Evolutionary conservation across 306 rosid species (phyloP).

Genomic region (Phaseolus lunatus): DNA sequence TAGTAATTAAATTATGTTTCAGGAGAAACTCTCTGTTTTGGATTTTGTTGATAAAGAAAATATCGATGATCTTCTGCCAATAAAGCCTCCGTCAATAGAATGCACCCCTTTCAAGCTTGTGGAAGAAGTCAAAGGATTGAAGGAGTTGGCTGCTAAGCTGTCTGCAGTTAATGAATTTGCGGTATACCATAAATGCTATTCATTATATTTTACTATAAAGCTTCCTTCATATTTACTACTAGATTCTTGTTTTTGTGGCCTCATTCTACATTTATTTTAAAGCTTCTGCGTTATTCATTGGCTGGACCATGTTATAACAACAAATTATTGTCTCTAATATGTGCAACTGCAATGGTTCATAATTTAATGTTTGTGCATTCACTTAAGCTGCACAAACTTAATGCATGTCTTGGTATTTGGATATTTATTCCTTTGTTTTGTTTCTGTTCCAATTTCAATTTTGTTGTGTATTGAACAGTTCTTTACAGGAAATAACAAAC

Average conservation of each 20-base stretch:
- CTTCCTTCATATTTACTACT: constrained; percentile 24
- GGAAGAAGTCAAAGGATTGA: constrained; percentile 82
- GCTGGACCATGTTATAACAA: constrained; percentile 10
- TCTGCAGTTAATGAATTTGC: constrained; percentile 79
- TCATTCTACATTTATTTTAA: constrained; percentile 26
- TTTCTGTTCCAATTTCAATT: constrained; percentile 29
- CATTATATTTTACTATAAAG: constrained; percentile 17
- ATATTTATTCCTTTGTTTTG: constrained; percentile 17
- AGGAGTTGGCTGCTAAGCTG: constrained; percentile 81
- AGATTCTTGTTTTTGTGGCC: constrained; percentile 11
- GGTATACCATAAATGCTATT: constrained; percentile 55
- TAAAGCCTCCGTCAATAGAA: constrained; percentile 61
- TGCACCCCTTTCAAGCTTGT: constrained; percentile 84
- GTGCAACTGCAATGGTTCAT: constrained; percentile 8
- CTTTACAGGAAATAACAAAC: constrained; percentile 20
- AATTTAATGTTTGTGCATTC: background rate
- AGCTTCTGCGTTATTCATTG: constrained; percentile 11
- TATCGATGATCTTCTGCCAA: constrained; percentile 59
- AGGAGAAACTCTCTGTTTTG: constrained; percentile 69
- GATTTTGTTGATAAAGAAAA: constrained; percentile 79
- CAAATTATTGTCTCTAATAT: constrained; percentile 6
- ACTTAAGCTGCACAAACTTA: constrained; percentile 12
- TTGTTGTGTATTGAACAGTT: constrained; percentile 25
- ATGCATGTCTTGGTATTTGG: constrained; percentile 30
- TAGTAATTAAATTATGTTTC: constrained; percentile 45